A percentile compares a stretch with the other conserved stretches of the same genome.
These are phyloP conservation scores for Millerozyma miso DNA, from an alignment of 805 yeast genomes.

Conservation along the genomic window DNA sequence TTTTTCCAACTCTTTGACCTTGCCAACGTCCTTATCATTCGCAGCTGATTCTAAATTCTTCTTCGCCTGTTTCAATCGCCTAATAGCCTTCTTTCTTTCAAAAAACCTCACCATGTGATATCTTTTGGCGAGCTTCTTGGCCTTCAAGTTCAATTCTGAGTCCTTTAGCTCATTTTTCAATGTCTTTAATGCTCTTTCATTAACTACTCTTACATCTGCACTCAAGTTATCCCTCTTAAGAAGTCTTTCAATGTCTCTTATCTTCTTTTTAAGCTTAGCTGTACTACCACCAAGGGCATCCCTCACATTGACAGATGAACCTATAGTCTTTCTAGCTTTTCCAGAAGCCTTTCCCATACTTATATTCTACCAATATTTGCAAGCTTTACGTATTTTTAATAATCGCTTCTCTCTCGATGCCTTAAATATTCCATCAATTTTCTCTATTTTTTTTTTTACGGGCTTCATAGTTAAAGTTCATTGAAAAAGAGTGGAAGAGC, in stretches of 20 bases:
- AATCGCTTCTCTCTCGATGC: too few species aligned
- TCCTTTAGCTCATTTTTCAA: constrained; percentile 53
- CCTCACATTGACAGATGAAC: constrained; percentile 23
- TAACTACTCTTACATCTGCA: constrained; percentile 60
- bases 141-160: constrained; percentile 41
- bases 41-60: constrained; percentile 34
- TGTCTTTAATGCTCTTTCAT: constrained; percentile 73
- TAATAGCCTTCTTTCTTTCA: constrained; percentile 79
- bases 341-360: too few species aligned
- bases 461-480: background rate
- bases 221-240: constrained; percentile 58
- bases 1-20: constrained; percentile 46
- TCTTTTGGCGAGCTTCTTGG: constrained; percentile 56
- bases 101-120: constrained; percentile 94
- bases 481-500: background rate
- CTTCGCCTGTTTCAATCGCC: constrained; percentile 57
- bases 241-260: constrained; percentile 79
- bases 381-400: constrained; percentile 3
- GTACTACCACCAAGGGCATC: constrained; percentile 29
- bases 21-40: constrained; percentile 36
- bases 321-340: constrained; percentile 11
- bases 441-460: constrained; percentile 1
- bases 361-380: constrained; percentile 19
- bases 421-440: too few species aligned
- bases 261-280: constrained; percentile 72